These are phyloP conservation scores for Karstenula rhodostoma DNA, from an alignment of 2,329 filamentous ascomycete genomes.

Conservation along the genomic window DNA sequence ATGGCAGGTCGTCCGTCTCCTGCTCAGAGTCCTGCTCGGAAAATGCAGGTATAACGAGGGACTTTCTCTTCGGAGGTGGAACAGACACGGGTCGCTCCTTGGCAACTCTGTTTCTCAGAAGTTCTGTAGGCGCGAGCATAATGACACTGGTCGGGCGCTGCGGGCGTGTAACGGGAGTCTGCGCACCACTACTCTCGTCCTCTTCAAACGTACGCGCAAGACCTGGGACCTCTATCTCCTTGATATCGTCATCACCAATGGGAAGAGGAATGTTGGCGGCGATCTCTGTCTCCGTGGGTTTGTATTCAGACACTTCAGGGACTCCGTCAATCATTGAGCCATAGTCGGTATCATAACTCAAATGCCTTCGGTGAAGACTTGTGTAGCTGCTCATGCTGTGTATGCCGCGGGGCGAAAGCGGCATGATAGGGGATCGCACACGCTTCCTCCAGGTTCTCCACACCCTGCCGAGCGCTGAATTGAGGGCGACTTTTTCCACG, in stretches of 20 bases:
- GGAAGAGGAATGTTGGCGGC: conserved; percentile 74
- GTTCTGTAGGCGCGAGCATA: conserved; percentile 33
- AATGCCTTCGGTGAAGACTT: conserved; percentile 39
- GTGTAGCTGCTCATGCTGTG: conserved; percentile 38
- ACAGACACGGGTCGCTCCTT: conserved; percentile 42
- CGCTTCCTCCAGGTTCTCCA: conserved; percentile 97
- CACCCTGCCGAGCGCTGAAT: conserved; percentile 83
- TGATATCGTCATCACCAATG: conserved; percentile 70
- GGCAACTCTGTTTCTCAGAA: conserved; percentile 25
- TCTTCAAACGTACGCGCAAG: conserved; percentile 72
- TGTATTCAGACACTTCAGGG: conserved; percentile 51
- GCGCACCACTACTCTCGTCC: conserved; percentile 36
- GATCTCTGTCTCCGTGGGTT: conserved; percentile 55
- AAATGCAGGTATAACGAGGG: conserved; percentile 29
- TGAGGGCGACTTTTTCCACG: conserved; percentile 91
- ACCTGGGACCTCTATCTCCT: conserved; percentile 82
- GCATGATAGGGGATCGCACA: conserved; percentile 58
- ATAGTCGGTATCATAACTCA: conserved; percentile 41
- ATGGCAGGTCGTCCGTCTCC: conserved; percentile 24
- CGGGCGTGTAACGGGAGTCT: conserved; percentile 36
- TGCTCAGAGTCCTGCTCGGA: conserved; percentile 10
- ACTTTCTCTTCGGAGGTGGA: conserved; percentile 32
- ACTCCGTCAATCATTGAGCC: conserved; percentile 30
- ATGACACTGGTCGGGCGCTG: conserved; percentile 43
- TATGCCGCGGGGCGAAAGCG: conserved; percentile 37